Evolutionary conservation across 2,329 filamentous ascomycete genomes (phyloP), one percentile per base, ranked within the genome.

Genomic region (Neocucurbitaria cava): DNA sequence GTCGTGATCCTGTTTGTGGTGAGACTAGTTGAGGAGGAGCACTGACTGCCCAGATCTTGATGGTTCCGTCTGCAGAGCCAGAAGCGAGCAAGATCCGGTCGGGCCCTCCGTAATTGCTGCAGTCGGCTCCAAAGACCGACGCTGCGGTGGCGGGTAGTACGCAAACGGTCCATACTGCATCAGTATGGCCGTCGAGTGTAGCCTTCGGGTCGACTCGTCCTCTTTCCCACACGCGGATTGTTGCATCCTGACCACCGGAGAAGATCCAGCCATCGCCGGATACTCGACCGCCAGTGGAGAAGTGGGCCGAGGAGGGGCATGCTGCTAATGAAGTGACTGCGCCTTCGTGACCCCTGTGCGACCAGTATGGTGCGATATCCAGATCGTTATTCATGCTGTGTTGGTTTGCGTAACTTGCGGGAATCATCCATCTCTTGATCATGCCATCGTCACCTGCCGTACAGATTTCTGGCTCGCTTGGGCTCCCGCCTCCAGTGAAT

Each of bases 181-280:
- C 95, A 0, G 90, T 96, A 70, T 98, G 95, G 0, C 93, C 94
- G 63, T 97, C 92, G 3, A 99, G 82, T 0, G 92, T 96, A 2
- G 92, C 92, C 76, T 98, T 98, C 7, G 95, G 92, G 72, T 98
- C 95, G 28, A 99, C 92, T 42, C 94, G 84, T 24, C 94, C 94
- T 46, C 93, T 87, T 76, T 99, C 94, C 95, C 95, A 99, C 0
- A 99, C 92, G 26, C 93, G 87, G 33, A 99, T 88, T 6, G 92
- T 96, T 17, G 91, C 87, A 76, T 99, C 95, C 74, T 97, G 92
- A 3, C 95, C 95, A 56, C 95, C 95, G 5, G 94, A 98, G 76
- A 99, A 99, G 62, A 99, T 93, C 95, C 95, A 99, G 24, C 95
- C 95, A 66, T 98, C 95, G 28, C 94, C 94, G 66, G 90, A 87